Evolutionary conservation across 2,329 filamentous ascomycete species (phyloP).

Genomic region (Fusarium sp.): DNA sequence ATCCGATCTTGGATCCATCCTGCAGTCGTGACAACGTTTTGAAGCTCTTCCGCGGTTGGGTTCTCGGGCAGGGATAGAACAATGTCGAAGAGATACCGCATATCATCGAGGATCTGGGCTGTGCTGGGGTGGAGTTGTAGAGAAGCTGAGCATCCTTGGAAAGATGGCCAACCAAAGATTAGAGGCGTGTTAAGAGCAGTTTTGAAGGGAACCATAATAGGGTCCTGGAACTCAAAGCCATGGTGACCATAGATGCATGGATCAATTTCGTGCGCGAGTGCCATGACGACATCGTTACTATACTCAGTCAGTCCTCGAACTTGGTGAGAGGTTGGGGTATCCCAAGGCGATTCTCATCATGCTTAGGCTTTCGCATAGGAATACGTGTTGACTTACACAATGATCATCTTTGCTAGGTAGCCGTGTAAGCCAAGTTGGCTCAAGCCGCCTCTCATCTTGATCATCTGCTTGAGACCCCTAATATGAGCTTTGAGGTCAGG

Average conservation of each 20-base stretch:
- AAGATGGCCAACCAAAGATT: constrained; percentile 59
- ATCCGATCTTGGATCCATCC: constrained; percentile 60
- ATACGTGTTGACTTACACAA: constrained; percentile 58
- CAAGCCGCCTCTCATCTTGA: constrained; percentile 63
- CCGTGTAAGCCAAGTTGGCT: constrained; percentile 63
- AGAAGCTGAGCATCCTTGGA: constrained; percentile 58
- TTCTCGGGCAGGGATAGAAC: constrained; percentile 58
- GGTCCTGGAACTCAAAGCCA: constrained; percentile 61
- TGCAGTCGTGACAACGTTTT: constrained; percentile 58
- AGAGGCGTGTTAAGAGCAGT: constrained; percentile 65
- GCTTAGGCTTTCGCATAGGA: neutral
- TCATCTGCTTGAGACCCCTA: constrained; percentile 64
- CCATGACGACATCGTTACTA: constrained; percentile 65
- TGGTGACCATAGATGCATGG: constrained; percentile 59
- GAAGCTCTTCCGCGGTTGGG: constrained; percentile 55
- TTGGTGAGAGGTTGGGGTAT: neutral
- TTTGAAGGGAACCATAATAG: constrained; percentile 58
- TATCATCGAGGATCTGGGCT: constrained; percentile 67
- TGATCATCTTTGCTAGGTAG: constrained; percentile 63
- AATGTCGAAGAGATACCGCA: constrained; percentile 63
- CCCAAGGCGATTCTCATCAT: neutral
- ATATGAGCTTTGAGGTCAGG: constrained; percentile 64
- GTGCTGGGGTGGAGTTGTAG: constrained; percentile 63
- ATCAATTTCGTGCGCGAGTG: constrained; percentile 63
- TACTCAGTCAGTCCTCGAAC: constrained; percentile 28